Conservation (phyloP, 2,329 filamentous ascomycete genomes). For the Chaetothyriales sp. region DNA sequence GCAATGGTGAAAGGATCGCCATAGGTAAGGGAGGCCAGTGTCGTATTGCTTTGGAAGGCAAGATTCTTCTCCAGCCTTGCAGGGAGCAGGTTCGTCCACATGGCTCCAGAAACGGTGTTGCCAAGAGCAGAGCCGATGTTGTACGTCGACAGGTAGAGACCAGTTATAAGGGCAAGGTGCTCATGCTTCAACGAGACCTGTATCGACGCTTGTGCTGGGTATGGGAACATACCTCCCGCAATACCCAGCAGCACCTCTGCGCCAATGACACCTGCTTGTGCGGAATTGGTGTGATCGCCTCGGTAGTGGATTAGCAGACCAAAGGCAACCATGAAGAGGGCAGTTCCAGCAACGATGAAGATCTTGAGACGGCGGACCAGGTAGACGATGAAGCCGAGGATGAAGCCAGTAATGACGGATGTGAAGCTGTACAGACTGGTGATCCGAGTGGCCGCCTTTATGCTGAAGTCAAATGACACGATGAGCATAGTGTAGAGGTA, state of each 20-base stretch:
- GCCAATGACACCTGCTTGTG: slow-evolving; percentile 44
- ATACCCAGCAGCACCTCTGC: slow-evolving; percentile 49
- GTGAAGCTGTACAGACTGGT: slow-evolving; percentile 43
- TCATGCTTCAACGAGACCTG: slow-evolving; percentile 35
- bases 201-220: slow-evolving; percentile 36
- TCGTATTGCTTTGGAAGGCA: slow-evolving; percentile 24
- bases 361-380: slow-evolving; percentile 44
- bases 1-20: slow-evolving; percentile 28
- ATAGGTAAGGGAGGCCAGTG: slow-evolving; percentile 27
- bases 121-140: slow-evolving; percentile 48
- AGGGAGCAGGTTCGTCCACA: slow-evolving; percentile 47
- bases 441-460: slow-evolving; percentile 43
- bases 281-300: slow-evolving; percentile 31
- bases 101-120: slow-evolving; percentile 44
- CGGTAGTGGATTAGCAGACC: slow-evolving; percentile 49
- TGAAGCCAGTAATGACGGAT: slow-evolving; percentile 43
- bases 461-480: slow-evolving; percentile 45
- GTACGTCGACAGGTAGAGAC: slow-evolving; percentile 47
- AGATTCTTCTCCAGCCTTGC: slow-evolving; percentile 26
- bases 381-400: slow-evolving; percentile 43
- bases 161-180: slow-evolving; percentile 49
- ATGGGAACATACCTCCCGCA: slow-evolving; percentile 47
- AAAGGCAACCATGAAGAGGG: slow-evolving; percentile 49
- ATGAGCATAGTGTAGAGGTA: slow-evolving; percentile 49
- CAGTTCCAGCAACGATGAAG: slow-evolving; percentile 48